phyloP scores from a whole-genome alignment of 176 grass and related monocot genomes.

The Juncus inflexus region DNA sequence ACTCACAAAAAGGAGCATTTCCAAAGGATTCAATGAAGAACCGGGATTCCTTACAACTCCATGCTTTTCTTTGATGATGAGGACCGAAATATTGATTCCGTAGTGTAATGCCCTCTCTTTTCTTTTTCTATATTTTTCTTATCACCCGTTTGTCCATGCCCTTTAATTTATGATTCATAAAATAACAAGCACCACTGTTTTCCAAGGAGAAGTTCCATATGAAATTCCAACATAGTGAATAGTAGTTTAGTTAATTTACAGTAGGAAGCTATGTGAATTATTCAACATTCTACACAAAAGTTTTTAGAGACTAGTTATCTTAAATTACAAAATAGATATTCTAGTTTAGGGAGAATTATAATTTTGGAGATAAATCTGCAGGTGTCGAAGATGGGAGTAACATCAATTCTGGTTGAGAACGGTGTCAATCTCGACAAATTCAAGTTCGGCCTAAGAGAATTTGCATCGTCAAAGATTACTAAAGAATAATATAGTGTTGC shows the following conservation, averaged over 20 bases:
- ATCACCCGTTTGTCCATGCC: neutral
- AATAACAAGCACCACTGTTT: neutral
- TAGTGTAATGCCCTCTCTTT: conserved; percentile 19
- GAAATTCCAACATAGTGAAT: neutral
- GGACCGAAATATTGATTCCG: conserved; percentile 47
- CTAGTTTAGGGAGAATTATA: conserved; percentile 10
- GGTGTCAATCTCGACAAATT: conserved; percentile 66
- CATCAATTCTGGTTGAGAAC: conserved; percentile 50
- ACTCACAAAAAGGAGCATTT: conserved; percentile 74
- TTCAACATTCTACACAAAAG: neutral
- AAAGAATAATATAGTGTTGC: neutral
- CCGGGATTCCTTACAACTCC: conserved; percentile 49
- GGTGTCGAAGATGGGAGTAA: conserved; percentile 72
- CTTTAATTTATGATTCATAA: neutral
- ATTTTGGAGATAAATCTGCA: conserved; percentile 32
- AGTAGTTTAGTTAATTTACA: neutral
- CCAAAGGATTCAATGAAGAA: conserved; percentile 56
- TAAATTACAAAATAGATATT: neutral
- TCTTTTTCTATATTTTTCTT: conserved; percentile 8
- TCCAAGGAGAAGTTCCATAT: neutral
- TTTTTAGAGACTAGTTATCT: neutral
- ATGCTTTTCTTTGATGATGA: conserved; percentile 83
- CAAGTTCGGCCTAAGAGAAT: conserved; percentile 60
- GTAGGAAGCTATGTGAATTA: neutral
- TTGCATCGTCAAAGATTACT: conserved; percentile 17